phyloP scores from a whole-genome alignment of 176 grass and related monocot species.

The Phyllostachys edulis region DNA sequence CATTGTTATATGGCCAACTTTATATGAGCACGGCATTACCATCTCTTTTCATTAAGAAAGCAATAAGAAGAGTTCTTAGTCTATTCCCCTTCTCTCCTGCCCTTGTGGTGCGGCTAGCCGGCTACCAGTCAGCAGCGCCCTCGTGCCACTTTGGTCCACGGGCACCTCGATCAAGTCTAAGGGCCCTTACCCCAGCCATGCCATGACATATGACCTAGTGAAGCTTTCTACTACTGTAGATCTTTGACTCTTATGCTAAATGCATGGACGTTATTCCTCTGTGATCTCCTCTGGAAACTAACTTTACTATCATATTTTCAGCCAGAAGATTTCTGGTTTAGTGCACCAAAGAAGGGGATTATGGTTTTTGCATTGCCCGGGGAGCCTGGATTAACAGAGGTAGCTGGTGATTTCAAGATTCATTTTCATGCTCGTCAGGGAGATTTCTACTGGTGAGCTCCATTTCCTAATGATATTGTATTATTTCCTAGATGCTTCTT shows the following conservation, averaged over 20 bases:
- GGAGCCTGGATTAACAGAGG: slow-evolving; percentile 86
- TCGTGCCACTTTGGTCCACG: background rate
- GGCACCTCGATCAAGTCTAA: background rate
- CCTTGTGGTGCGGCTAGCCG: background rate
- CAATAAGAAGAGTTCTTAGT: background rate
- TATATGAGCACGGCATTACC: background rate
- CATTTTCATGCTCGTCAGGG: slow-evolving; percentile 94
- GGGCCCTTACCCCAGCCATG: background rate
- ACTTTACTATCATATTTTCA: slow-evolving; percentile 57
- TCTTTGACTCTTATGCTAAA: slow-evolving; percentile 7
- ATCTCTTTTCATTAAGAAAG: background rate
- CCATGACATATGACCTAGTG: background rate
- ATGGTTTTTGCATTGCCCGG: slow-evolving; percentile 98
- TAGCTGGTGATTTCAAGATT: slow-evolving; percentile 95
- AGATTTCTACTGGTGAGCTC: slow-evolving; percentile 92
- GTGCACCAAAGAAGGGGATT: slow-evolving; percentile 92
- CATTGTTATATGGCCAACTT: background rate
- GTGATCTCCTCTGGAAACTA: slow-evolving; percentile 18
- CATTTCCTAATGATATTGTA: slow-evolving; percentile 19
- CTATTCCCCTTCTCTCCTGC: background rate
- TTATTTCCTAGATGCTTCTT: slow-evolving; percentile 20
- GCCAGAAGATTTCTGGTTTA: slow-evolving; percentile 99
- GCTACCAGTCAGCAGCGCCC: background rate
- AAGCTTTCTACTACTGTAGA: slow-evolving; percentile 16
- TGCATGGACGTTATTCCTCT: background rate